Evolutionary conservation across 176 grass and related monocot species (phyloP).

Genomic region (Raddia guianensis): DNA sequence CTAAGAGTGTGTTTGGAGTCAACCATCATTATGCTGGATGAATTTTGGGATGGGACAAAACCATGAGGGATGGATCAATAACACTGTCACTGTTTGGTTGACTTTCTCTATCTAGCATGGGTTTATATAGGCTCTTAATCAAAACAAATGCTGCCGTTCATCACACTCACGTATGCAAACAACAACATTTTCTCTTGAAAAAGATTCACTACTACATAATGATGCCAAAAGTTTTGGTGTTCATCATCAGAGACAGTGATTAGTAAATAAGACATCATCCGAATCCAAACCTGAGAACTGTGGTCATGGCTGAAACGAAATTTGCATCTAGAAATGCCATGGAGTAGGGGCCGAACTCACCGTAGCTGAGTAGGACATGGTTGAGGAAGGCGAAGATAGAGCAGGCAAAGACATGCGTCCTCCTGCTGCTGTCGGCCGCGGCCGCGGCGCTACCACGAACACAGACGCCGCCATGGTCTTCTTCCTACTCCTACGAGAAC

Average conservation of each 20-base stretch:
- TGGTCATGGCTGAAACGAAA: slow-evolving; percentile 14
- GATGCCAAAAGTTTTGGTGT: neutral
- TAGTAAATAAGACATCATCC: no score
- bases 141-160: slow-evolving; percentile 80
- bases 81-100: no score
- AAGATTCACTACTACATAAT: no score
- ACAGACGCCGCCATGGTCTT: slow-evolving; percentile 13
- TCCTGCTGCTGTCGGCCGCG: slow-evolving; percentile 34
- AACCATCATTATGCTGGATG: no score
- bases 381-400: slow-evolving; percentile 92
- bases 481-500: slow-evolving; percentile 37
- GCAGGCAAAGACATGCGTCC: slow-evolving; percentile 69
- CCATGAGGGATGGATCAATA: no score
- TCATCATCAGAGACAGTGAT: neutral
- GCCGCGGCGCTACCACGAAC: slow-evolving; percentile 24
- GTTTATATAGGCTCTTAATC: no score
- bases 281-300: neutral
- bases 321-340: slow-evolving; percentile 20
- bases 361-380: slow-evolving; percentile 83
- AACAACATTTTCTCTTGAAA: no score
- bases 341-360: slow-evolving; percentile 39
- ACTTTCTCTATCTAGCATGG: no score
- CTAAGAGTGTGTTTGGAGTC: no score
- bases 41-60: no score
- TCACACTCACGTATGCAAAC: slow-evolving; percentile 62